phyloP scores from a whole-genome alignment of 345 rosid species.

The Raphanus sativus region DNA sequence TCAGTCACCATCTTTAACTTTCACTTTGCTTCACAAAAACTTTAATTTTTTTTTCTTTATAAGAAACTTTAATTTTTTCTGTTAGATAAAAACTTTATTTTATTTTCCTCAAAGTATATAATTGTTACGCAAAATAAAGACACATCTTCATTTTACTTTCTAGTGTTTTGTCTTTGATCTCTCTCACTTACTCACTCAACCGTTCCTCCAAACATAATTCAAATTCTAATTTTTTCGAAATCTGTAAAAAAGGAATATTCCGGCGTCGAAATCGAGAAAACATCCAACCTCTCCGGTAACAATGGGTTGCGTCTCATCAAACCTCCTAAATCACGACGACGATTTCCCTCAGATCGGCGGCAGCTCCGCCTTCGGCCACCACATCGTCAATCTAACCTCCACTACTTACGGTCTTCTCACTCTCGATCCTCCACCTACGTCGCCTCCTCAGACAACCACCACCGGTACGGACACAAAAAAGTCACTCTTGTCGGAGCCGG shows the following conservation, averaged over 20 bases:
- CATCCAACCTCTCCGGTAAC: constrained; percentile 13
- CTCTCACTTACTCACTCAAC: constrained; percentile 7
- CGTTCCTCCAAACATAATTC: constrained; percentile 32
- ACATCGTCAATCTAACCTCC: constrained; percentile 91
- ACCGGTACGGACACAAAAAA: constrained; percentile 46
- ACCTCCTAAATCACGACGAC: constrained; percentile 69
- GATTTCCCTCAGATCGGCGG: constrained; percentile 73
- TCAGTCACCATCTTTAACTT: neutral
- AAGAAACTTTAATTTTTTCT: neutral
- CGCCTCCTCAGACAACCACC: constrained; percentile 58
- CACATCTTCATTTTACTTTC: constrained; percentile 10
- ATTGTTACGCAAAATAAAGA: constrained; percentile 5
- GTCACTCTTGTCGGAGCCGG: constrained; percentile 57
- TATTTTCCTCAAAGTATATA: neutral
- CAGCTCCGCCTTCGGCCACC: constrained; percentile 69
- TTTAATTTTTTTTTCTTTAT: no score
- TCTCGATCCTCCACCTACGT: constrained; percentile 63
- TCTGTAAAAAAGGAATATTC: neutral
- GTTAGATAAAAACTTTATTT: neutral
- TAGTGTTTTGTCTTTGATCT: constrained; percentile 24
- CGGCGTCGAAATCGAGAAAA: constrained; percentile 16
- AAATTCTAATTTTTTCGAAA: constrained; percentile 14
- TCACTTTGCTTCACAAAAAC: neutral
- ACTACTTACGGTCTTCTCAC: constrained; percentile 93
- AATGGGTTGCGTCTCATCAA: constrained; percentile 96